A percentile compares a stretch with the other conserved stretches of the same genome.
Evolutionary conservation across 2,329 filamentous ascomycete genomes (phyloP).

Genomic region (Botrytis tulipae): DNA sequence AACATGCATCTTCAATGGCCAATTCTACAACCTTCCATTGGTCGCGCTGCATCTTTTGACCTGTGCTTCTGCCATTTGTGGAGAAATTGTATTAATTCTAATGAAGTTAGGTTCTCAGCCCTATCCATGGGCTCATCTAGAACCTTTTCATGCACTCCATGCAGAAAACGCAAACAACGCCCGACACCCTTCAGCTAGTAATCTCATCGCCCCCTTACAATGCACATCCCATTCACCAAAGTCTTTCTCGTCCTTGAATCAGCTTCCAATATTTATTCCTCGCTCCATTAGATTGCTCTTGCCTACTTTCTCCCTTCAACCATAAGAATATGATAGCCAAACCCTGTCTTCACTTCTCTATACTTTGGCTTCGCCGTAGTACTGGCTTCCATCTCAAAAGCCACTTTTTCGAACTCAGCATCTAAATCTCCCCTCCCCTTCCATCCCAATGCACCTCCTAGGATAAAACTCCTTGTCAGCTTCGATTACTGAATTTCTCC

Average conservation of each 20-base stretch:
- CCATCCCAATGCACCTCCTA: constrained; percentile 71
- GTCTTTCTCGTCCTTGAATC: neutral
- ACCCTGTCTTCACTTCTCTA: constrained; percentile 69
- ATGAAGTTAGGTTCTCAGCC: constrained; percentile 2
- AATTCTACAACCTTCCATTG: neutral
- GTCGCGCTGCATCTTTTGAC: neutral
- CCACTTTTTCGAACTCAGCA: constrained; percentile 68
- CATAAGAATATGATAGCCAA: constrained; percentile 81
- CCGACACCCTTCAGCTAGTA: neutral
- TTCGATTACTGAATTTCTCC: neutral
- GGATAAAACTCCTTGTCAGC: neutral
- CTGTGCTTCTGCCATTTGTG: neutral
- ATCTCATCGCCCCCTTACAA: neutral
- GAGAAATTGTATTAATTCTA: neutral
- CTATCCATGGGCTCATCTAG: constrained; percentile 8
- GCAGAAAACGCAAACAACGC: neutral
- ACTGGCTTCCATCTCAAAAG: constrained; percentile 66
- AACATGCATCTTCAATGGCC: neutral
- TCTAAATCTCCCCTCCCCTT: constrained; percentile 67
- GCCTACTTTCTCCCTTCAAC: constrained; percentile 47
- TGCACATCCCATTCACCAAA: neutral
- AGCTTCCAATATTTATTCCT: neutral
- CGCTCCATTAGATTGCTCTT: neutral
- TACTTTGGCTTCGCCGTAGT: constrained; percentile 62
- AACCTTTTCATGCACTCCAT: neutral